Percentiles rank a stretch among this genome's conserved stretches.
Conservation (phyloP, 169 alveolate genomes). For the Plasmodium billcollinsi region DNA sequence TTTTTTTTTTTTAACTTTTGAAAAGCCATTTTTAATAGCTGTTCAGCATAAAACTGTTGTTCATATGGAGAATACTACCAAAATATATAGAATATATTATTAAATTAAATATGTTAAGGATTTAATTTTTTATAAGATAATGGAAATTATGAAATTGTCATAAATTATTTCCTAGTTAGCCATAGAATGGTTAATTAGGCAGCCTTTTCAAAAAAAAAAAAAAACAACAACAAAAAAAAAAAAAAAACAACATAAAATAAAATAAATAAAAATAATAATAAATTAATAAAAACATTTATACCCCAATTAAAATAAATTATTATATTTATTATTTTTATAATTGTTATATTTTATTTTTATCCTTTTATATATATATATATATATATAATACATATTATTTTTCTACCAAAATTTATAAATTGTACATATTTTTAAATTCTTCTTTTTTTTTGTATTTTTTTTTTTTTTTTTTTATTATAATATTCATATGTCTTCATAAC, state of each 20-base stretch:
- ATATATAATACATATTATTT: too few species aligned
- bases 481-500: conserved; percentile 35
- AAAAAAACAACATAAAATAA: too few species aligned
- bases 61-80: conserved; percentile 20
- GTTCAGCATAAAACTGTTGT: conserved; percentile 12
- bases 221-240: not conserved
- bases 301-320: conserved; percentile 4
- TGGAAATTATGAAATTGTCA: conserved; percentile 43
- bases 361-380: not conserved
- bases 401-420: conserved; percentile 40
- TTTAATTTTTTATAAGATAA: conserved; percentile 8
- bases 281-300: conserved; percentile 7
- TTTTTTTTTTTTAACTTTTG: conserved; percentile 30
- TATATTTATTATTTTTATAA: not conserved
- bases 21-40: conserved; percentile 23
- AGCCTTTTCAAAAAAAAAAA: conserved; percentile 12
- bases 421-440: conserved; percentile 11
- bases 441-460: too few species aligned
- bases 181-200: not conserved
- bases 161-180: conserved; percentile 9
- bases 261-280: not conserved
- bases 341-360: conserved; percentile 14
- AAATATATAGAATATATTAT: conserved; percentile 9
- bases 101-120: not conserved
- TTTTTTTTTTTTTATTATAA: conserved; percentile 5